phyloP scores from a whole-genome alignment of 768 basidiomycete species.

The Mycena indigotica region DNA sequence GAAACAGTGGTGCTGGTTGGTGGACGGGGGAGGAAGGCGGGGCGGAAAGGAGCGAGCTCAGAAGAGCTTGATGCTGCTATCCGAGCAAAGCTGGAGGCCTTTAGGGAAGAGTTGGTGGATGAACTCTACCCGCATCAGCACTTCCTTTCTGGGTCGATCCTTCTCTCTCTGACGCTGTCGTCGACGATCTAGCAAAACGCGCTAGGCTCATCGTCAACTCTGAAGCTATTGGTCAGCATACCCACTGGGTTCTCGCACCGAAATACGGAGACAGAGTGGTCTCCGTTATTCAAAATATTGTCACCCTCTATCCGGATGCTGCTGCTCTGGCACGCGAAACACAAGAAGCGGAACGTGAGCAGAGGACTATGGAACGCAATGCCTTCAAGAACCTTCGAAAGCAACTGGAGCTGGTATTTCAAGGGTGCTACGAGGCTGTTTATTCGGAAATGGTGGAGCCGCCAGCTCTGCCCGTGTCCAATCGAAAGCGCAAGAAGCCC shows the following conservation, averaged over 20 bases:
- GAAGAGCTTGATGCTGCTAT: conserved; percentile 8
- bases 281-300: not conserved
- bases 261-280: not conserved
- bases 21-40: not conserved
- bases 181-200: conserved; percentile 8
- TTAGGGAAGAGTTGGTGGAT: conserved; percentile 9
- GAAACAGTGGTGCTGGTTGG: not conserved
- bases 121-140: conserved; percentile 7
- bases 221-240: not conserved
- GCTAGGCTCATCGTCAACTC: conserved; percentile 5
- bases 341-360: not conserved
- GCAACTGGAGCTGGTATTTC: conserved; percentile 1
- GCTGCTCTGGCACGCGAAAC: not conserved
- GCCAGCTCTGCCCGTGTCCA: not conserved
- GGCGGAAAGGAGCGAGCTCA: conserved; percentile 5
- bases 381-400: conserved; percentile 3
- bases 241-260: not conserved
- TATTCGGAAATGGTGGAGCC: not conserved
- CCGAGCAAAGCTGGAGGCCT: not conserved
- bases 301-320: conserved; percentile 1
- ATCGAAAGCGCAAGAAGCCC: not conserved
- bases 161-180: conserved; percentile 3
- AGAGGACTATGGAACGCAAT: not conserved
- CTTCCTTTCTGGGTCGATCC: conserved; percentile 14
- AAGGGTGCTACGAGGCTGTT: conserved; percentile 10